Evolutionary conservation across 2,329 filamentous ascomycete genomes (phyloP).

Genomic region (Aspergillus chevalieri): DNA sequence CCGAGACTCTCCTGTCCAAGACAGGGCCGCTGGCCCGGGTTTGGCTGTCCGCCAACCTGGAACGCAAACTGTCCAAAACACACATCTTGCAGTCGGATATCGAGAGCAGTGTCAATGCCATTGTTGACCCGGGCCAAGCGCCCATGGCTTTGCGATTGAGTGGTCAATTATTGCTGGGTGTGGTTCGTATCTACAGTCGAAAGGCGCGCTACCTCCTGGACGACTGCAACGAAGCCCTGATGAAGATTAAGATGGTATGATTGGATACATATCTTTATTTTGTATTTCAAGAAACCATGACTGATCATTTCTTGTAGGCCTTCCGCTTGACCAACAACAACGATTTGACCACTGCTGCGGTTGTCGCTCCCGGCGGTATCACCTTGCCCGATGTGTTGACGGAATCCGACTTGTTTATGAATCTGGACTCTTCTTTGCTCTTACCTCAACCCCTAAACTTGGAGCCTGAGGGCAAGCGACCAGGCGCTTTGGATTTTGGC

Average conservation of each 20-base stretch:
- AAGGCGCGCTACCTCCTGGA: conserved; percentile 95
- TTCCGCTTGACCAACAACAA: conserved; percentile 93
- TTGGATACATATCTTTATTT: background rate
- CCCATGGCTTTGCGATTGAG: conserved; percentile 92
- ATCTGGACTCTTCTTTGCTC: conserved; percentile 73
- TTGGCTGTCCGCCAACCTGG: conserved; percentile 96
- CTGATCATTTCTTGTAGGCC: conserved; percentile 51
- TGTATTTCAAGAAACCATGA: background rate
- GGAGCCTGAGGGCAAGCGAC: conserved; percentile 31
- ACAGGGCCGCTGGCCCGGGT: conserved; percentile 94
- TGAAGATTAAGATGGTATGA: conserved; percentile 96
- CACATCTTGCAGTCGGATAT: conserved; percentile 94
- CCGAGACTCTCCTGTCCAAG: conserved; percentile 90
- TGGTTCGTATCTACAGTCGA: conserved; percentile 94
- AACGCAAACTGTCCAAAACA: conserved; percentile 96
- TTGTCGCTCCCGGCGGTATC: conserved; percentile 75
- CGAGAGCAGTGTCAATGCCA: conserved; percentile 87
- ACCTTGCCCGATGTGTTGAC: conserved; percentile 90
- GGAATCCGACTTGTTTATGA: conserved; percentile 84
- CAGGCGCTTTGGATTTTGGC: conserved; percentile 48
- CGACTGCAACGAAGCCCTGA: conserved; percentile 92
- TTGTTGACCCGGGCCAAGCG: conserved; percentile 86
- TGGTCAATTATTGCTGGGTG: conserved; percentile 87
- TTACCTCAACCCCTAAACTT: conserved; percentile 62
- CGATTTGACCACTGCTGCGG: conserved; percentile 71